Evolutionary conservation across 768 basidiomycete species (phyloP), one percentile per base, ranked within the genome.

Genomic region (Pleurotus giganteus): DNA sequence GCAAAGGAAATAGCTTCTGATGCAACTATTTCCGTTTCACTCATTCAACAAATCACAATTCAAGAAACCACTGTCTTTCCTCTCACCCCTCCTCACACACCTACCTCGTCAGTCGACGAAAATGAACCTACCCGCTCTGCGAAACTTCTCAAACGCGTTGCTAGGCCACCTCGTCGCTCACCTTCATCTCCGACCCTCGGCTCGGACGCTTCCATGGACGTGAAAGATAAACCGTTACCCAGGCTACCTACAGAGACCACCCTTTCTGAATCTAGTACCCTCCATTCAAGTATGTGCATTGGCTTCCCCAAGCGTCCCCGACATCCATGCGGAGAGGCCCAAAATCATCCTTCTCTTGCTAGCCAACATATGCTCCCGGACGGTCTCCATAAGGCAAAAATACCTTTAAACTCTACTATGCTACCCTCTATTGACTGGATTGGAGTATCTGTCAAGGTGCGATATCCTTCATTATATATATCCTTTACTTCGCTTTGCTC

Each of bases 291-390:
- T 47, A 73, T 89, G 41, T 79, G 71, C 47, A 78, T 86, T 42
- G 88, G 88, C 1, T 89, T 89, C 60, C 84, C 85, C 15, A 89
- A 88, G 58, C 81, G 86, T 15, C 85, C 86, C 7, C 75, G 80
- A 26, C 72, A 74, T 43, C 72, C 73, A 9, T 68, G 70, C 47
- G 67, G 66, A 37, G 69, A 72, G 27, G 59, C 65, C 34, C 66
- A 72, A 39, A 57, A 65, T 36, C 80, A 82, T 61, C 77, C 79
- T 2, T 70, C 79, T 2, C 57, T 81, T 50, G 76, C 80, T 32
- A 69, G 69, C 0, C 74, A 79, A 39, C 68, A 73, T 6, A 62
- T 75, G 15, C 73, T 86, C 28, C 88, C 88, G 1, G 86, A 89
- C 62, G 88, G 88, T 11, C 73, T 89, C 2, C 81, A 78, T 60